Evolutionary conservation across 208 protist genomes (phyloP), one percentile per base, ranked within the genome.

Genomic region (Wallacemonas sp.): DNA sequence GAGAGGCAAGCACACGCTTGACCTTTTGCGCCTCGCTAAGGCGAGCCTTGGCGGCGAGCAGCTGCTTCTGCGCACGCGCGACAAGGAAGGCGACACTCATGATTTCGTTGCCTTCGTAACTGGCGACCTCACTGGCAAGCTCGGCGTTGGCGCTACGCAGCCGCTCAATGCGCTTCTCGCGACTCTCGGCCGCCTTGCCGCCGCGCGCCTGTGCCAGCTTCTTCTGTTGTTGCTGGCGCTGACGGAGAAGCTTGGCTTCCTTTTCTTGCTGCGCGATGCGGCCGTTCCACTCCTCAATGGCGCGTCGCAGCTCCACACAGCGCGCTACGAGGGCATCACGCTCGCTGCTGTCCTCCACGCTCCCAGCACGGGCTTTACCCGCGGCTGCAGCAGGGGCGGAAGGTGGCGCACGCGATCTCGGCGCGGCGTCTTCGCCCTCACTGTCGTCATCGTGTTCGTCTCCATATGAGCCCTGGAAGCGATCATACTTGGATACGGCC

Each of bases 11-110:
- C 21, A 71, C 71, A 33, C 79, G 73, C 17, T 69, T 76, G 15
- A 52, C 60, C 45, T 71, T 64, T 41, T 68, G 71, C 41, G 78
- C 26, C 59, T 87, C 74, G 12, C 66, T 65, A 21, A 94, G 72
- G 26, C 70, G 66, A 15, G 61, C 57, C 50, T 73, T 63, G 8
- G 64, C 78, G 50, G 73, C 37, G n/a, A 73, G 55, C 26, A 91
- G 70, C 52, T 89, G 78, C 34, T 68, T 70, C 21, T 83, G 69
- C 13, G 76, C 77, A 15, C 79, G 79, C 12, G 57, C 39, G 15
- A 91, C 59, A 2, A 89, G 66, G 15, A 68, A 72, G 29, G 53
- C 60, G 29, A 75, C 72, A 54, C 48, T 75, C 59, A 73, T 69
- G 27, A 34, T 30, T 22, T 71, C 76, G 50, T 63, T 73, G 59